These are phyloP conservation scores for Eutypa lata DNA, from an alignment of 2,329 filamentous ascomycete genomes.

Conservation along the genomic window DNA sequence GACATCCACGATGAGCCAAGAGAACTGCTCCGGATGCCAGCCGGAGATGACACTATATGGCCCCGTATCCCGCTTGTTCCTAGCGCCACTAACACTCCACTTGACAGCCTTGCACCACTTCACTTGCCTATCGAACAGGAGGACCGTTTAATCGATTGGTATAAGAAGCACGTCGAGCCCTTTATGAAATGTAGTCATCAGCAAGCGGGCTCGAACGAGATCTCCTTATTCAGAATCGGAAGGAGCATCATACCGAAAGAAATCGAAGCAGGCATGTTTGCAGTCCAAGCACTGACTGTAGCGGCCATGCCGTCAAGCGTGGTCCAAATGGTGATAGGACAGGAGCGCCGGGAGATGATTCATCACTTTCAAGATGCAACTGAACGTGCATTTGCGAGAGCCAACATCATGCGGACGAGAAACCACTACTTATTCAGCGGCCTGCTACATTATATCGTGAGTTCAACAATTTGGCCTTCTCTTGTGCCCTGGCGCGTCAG, in stretches of 20 bases:
- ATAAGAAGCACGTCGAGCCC: constrained; percentile 1
- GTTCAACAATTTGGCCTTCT: background rate
- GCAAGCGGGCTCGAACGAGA: constrained; percentile 1
- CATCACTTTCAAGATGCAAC: constrained; percentile 2
- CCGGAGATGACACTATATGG: constrained; percentile 1
- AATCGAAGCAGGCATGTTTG: constrained; percentile 1
- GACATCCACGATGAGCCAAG: constrained; percentile 3
- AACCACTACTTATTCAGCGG: constrained; percentile 2
- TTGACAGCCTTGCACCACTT: background rate
- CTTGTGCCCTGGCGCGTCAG: too few species aligned
- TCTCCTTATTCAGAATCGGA: constrained; percentile 2
- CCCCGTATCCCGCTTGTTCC: background rate
- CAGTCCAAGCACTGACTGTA: constrained; percentile 1
- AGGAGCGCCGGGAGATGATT: background rate
- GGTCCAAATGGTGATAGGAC: constrained; percentile 1
- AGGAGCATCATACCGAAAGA: constrained; percentile 3
- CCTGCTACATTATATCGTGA: constrained; percentile 3
- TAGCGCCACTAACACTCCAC: background rate
- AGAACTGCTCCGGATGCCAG: constrained; percentile 2
- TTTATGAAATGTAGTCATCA: constrained; percentile 1
- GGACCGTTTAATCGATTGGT: constrained; percentile 1
- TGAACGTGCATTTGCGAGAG: constrained; percentile 1
- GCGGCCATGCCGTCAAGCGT: background rate
- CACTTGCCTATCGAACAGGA: constrained; percentile 2
- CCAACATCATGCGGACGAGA: constrained; percentile 3